Base-by-base conservation (phyloP, 768 basidiomycete species). In the Strobilomyces confusus region DNA sequence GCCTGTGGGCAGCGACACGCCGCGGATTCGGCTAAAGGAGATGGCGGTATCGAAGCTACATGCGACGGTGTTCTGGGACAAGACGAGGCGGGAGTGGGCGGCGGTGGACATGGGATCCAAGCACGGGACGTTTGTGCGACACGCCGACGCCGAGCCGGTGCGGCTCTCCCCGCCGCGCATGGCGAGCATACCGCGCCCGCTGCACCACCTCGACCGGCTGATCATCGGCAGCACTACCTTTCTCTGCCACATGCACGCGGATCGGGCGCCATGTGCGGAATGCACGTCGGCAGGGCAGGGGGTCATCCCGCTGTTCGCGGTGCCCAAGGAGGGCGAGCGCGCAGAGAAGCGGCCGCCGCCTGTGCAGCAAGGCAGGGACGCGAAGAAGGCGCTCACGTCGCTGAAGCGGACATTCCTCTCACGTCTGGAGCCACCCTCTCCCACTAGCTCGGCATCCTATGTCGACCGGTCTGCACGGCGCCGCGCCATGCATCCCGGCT, bases 61-160 rank as follows among this genome's bases (percentile, higher is more conserved):
- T 62, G 85, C 88, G 9, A 87, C 84, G 3, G 73, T 80, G 1
- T 92, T 80, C 63, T 90, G 84, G 84, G 84, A 90, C 64, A 71
- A 72, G 32, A 66, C 68, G 26, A 75, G 79, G 50, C 65, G 70
- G 14, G 78, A 80, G 52, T 92, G 89, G 89, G 77, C 80, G 3
- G 71, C 89, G 29, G 88, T 91, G 11, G 91, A 93, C 65, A 88
- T 88, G 84, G 91, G 88, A 11, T 89, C 87, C 48, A 86, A 83
- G 67, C 91, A 93, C 58, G 91, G 91, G 4, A 92, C 90, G 1
- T 92, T 84, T 65, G 51, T 89, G n/a, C 60, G 65, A 19, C 50
- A 56, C 26, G 58, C 63, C 19, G 57, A 55, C 44, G 36, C 38
- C 12, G 54, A 58, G 14, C 79, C 80, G 17, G 58, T 65, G 44